These are phyloP conservation scores for Mucor piriformis DNA, from an alignment of 371 early-diverging fungal species.

Conservation along the genomic window DNA sequence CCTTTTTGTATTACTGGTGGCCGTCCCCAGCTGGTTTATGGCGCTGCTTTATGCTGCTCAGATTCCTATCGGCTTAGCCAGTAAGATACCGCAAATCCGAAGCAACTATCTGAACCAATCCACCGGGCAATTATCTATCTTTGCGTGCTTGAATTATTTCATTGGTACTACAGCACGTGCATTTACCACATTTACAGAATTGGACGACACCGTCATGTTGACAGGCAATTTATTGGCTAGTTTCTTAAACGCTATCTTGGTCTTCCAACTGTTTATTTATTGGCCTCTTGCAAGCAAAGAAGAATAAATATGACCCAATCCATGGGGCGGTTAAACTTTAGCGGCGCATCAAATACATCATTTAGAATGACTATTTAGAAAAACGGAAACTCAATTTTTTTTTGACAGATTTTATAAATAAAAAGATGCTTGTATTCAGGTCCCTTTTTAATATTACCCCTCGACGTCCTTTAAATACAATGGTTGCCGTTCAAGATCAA, in stretches of 20 bases:
- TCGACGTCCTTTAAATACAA: not conserved
- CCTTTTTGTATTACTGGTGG: not conserved
- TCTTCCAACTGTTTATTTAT: constrained; percentile 81
- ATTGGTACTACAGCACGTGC: constrained; percentile 86
- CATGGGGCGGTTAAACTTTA: not conserved
- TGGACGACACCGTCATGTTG: constrained; percentile 79
- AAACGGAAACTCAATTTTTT: no score
- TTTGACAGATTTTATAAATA: no score
- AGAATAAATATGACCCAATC: not conserved
- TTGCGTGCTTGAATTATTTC: constrained; percentile 86
- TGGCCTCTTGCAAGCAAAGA: constrained; percentile 46
- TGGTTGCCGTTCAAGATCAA: constrained; percentile 14
- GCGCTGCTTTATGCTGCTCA: constrained; percentile 73
- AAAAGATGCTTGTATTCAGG: no score
- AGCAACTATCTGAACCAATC: constrained; percentile 72
- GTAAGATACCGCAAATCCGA: constrained; percentile 88
- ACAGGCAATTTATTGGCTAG: constrained; percentile 72
- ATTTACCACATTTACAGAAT: constrained; percentile 89
- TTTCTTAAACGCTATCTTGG: constrained; percentile 77
- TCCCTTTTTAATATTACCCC: no score
- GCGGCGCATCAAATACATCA: no score
- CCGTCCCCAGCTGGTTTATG: constrained; percentile 55
- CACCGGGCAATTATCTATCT: constrained; percentile 91
- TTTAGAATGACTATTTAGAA: no score
- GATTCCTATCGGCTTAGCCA: constrained; percentile 77